Conservation (phyloP, 208 protist genomes). For the Plasmodiophora brassicae region DNA sequence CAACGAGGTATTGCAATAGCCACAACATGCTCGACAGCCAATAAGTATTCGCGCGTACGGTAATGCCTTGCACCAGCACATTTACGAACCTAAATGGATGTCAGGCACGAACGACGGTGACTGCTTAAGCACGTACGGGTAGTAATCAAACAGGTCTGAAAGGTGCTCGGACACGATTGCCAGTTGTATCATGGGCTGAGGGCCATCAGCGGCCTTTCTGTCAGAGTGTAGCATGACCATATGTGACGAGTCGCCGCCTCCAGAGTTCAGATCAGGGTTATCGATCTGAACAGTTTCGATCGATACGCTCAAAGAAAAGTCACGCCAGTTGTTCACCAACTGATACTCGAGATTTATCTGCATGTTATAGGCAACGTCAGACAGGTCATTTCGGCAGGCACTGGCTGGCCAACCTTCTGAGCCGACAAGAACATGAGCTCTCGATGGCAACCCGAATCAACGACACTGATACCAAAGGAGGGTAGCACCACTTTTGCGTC, state of each 20-base stretch:
- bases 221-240: background rate
- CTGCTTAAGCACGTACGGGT: background rate
- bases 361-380: background rate
- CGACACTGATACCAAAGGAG: background rate
- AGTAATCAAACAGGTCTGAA: conserved; percentile 5
- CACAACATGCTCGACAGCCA: background rate
- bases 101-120: background rate
- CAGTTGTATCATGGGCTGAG: conserved; percentile 14
- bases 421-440: conserved; percentile 5
- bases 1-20: background rate
- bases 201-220: background rate
- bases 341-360: background rate
- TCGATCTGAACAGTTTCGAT: background rate
- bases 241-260: background rate
- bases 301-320: background rate
- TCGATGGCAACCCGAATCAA: background rate
- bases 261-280: background rate
- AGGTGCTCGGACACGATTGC: background rate
- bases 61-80: background rate
- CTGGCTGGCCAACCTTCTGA: background rate
- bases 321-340: background rate
- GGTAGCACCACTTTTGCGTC: background rate
- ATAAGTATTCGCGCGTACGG: background rate
- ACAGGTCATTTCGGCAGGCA: background rate
- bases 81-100: background rate